A percentile compares a stretch with the other conserved stretches of the same genome.
phyloP scores from a whole-genome alignment of 2,329 filamentous ascomycete species.

The Leptographium radiaticola region DNA sequence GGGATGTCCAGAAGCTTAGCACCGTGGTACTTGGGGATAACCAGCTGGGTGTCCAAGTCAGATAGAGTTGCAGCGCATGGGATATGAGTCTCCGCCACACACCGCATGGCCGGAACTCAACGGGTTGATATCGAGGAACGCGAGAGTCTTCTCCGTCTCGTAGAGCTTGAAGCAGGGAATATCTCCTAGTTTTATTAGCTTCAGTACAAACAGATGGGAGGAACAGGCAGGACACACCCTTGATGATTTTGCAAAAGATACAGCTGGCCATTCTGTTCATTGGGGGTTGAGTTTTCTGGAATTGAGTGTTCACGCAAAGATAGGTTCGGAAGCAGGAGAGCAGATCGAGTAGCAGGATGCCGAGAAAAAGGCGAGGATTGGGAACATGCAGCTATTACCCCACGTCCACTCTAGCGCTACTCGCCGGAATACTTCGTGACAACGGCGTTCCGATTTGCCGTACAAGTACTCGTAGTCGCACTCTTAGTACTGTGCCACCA shows the following conservation, averaged over 20 bases:
- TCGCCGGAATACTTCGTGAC: neutral
- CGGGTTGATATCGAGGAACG: constrained; percentile 93
- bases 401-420: neutral
- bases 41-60: constrained; percentile 47
- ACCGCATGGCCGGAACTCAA: constrained; percentile 82
- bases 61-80: neutral
- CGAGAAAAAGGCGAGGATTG: neutral
- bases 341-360: neutral
- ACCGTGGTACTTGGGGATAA: constrained; percentile 92
- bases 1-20: constrained; percentile 86
- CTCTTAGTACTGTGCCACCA: neutral
- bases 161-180: constrained; percentile 95
- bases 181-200: constrained; percentile 48
- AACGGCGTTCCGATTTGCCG: neutral
- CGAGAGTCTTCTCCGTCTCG: constrained; percentile 84
- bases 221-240: constrained; percentile 40
- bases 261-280: constrained; percentile 50
- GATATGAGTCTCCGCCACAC: constrained; percentile 19
- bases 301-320: neutral
- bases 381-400: neutral
- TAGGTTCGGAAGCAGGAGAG: neutral
- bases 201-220: neutral
- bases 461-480: too few relatives aligned
- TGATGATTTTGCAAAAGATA: constrained; percentile 98
- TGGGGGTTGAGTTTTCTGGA: neutral